Percentiles rank a stretch among this genome's conserved stretches.
These are phyloP conservation scores for Trichoderma sp. DNA, from an alignment of 2,329 filamentous ascomycete species.

Conservation along the genomic window DNA sequence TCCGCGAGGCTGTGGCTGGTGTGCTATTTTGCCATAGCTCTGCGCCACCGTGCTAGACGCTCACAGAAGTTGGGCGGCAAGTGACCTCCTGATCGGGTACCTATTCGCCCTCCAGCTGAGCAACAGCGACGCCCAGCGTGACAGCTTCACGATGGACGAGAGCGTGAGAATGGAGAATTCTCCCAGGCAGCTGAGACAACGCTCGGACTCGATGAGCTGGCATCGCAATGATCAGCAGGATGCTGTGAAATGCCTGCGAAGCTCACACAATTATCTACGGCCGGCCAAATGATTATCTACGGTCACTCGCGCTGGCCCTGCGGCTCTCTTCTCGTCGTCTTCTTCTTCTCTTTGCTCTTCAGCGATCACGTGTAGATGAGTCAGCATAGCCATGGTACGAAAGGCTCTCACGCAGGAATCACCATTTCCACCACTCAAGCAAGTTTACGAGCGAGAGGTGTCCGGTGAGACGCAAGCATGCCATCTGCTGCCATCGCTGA, in stretches of 20 bases:
- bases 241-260: background rate
- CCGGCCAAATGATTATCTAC: slow-evolving; percentile 9
- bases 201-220: background rate
- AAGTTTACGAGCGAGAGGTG: background rate
- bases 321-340: background rate
- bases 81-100: slow-evolving; percentile 20
- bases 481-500: background rate
- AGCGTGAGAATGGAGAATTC: slow-evolving; percentile 3
- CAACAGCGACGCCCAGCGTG: slow-evolving; percentile 3
- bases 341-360: background rate
- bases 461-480: slow-evolving; percentile 6
- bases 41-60: slow-evolving; percentile 10
- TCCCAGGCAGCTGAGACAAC: slow-evolving; percentile 20
- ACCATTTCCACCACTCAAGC: background rate
- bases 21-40: background rate
- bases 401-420: background rate
- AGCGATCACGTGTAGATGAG: background rate
- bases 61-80: slow-evolving; percentile 15
- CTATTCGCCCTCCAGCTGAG: background rate
- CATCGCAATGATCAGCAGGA: slow-evolving; percentile 5
- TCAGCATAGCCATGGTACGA: background rate
- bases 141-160: slow-evolving; percentile 5
- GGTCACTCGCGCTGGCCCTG: slow-evolving; percentile 8
- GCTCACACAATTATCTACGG: background rate
- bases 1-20: slow-evolving; percentile 12